Conservation (phyloP, 768 basidiomycete genomes). For the Hirschioporus abietinus region DNA sequence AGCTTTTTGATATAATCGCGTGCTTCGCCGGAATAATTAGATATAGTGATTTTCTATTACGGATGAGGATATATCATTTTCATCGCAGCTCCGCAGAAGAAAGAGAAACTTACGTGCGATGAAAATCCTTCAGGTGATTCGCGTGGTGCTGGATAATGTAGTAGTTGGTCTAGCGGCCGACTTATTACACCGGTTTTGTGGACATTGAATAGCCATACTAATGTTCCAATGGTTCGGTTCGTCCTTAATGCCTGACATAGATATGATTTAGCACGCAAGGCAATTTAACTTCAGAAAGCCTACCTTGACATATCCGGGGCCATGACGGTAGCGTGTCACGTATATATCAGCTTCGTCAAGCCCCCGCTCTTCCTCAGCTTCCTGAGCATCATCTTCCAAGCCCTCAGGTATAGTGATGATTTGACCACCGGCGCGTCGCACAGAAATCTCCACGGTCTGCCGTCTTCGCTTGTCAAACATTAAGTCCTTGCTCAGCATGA, state of each 20-base stretch:
- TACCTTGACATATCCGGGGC: constrained; percentile 67
- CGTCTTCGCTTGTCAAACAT: constrained; percentile 44
- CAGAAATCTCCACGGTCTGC: constrained; percentile 50
- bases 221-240: constrained; percentile 64
- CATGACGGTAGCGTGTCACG: constrained; percentile 65
- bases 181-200: constrained; percentile 55
- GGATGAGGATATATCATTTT: constrained; percentile 2
- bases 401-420: constrained; percentile 27
- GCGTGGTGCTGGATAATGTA: constrained; percentile 80
- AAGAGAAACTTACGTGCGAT: constrained; percentile 46
- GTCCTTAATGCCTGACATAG: constrained; percentile 49
- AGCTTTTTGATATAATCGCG: constrained; percentile 86
- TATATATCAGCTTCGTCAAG: constrained; percentile 62
- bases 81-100: not conserved
- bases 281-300: constrained; percentile 11
- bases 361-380: constrained; percentile 32
- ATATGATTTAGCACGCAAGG: constrained; percentile 4
- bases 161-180: constrained; percentile 64
- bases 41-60: constrained; percentile 69
- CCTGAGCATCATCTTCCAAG: constrained; percentile 22
- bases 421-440: constrained; percentile 57
- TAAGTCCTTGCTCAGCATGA: constrained; percentile 60
- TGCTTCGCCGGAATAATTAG: constrained; percentile 83
- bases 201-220: constrained; percentile 81
- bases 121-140: constrained; percentile 53